These are phyloP conservation scores for Dendrobium chrysotoxum DNA, from an alignment of 106 monocot species.

Conservation along the genomic window DNA sequence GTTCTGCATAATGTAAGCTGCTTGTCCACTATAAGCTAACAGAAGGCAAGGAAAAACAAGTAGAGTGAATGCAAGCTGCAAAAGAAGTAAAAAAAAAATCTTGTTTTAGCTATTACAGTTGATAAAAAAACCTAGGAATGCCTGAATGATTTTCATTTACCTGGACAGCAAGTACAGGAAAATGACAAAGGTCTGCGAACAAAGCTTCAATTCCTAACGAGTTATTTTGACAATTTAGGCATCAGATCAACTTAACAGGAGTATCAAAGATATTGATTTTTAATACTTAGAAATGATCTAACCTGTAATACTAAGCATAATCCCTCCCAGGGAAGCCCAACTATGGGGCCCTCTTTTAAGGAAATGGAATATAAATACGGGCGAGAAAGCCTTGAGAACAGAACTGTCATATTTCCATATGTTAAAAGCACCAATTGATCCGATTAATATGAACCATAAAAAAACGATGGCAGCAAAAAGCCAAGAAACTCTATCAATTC, in stretches of 20 bases:
- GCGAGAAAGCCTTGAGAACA: constrained; percentile 77
- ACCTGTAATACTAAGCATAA: constrained; percentile 84
- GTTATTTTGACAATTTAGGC: not conserved
- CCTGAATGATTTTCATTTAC: constrained; percentile 13
- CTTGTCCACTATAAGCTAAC: constrained; percentile 62
- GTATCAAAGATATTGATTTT: too few relatives aligned
- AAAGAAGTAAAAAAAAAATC: not conserved
- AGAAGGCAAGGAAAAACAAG: constrained; percentile 66
- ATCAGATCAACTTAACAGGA: not conserved
- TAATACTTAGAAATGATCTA: not conserved
- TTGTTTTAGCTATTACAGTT: not conserved
- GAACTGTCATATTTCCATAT: constrained; percentile 71
- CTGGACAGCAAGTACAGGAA: constrained; percentile 56
- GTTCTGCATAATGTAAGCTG: constrained; percentile 52
- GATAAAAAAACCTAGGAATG: not conserved
- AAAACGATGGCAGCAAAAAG: constrained; percentile 88
- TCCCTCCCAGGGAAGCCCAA: constrained; percentile 90
- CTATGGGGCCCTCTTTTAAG: constrained; percentile 36
- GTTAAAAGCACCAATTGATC: constrained; percentile 66
- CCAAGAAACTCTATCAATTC: constrained; percentile 80
- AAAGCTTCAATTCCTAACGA: constrained; percentile 55
- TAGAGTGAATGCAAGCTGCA: constrained; percentile 69
- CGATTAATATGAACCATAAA: constrained; percentile 83
- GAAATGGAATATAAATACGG: constrained; percentile 65
- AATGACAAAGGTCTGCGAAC: constrained; percentile 64